phyloP scores from a whole-genome alignment of 108 stramenopile species.

The Skeletonema marinoi region DNA sequence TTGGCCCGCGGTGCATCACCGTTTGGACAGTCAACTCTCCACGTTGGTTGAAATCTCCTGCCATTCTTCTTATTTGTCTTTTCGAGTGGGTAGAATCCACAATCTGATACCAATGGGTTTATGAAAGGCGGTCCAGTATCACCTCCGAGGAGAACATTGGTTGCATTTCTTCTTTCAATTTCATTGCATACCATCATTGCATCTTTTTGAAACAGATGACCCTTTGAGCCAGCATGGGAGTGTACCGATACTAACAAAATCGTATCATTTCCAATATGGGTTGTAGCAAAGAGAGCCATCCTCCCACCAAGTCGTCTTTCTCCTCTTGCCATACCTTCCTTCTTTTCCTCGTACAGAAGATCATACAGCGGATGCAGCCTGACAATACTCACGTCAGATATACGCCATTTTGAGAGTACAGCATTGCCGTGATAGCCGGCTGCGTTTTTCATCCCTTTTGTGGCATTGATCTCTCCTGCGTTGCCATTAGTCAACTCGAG shows the following conservation, averaged over 20 bases:
- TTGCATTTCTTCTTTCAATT: not conserved
- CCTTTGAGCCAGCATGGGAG: constrained; percentile 5
- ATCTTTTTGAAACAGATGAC: not conserved
- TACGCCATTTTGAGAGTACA: constrained; percentile 14
- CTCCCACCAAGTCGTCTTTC: constrained; percentile 16
- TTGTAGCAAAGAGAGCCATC: constrained; percentile 22
- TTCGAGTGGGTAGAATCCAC: constrained; percentile 3
- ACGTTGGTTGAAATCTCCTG: constrained; percentile 8
- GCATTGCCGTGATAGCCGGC: constrained; percentile 24
- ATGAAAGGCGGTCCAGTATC: constrained; percentile 7
- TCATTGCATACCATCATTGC: not conserved
- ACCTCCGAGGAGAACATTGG: not conserved
- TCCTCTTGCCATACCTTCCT: constrained; percentile 7
- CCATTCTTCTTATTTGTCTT: constrained; percentile 11
- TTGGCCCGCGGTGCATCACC: not conserved
- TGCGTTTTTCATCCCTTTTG: not conserved
- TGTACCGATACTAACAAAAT: constrained; percentile 9
- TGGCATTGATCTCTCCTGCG: constrained; percentile 9
- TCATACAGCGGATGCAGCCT: constrained; percentile 6
- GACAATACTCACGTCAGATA: not conserved
- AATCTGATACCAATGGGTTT: constrained; percentile 1
- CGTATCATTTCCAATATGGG: not conserved
- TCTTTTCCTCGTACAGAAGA: not conserved
- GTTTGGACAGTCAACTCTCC: constrained; percentile 5
- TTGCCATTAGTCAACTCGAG: constrained; percentile 22